phyloP scores from a whole-genome alignment of 2,329 filamentous ascomycete species.

The Exutisphaerella laricina region DNA sequence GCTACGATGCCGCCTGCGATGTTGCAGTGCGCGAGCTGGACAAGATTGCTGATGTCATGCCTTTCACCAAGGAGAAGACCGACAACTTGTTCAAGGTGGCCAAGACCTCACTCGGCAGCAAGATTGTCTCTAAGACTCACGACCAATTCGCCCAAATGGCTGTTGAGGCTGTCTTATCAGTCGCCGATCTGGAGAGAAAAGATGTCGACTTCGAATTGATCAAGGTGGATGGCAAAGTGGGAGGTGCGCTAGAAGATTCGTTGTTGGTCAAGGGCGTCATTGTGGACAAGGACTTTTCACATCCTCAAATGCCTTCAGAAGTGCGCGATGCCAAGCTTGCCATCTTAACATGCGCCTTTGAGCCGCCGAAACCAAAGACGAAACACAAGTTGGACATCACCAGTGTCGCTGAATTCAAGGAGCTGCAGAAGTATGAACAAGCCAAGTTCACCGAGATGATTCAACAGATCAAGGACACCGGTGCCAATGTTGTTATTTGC shows the following conservation, averaged over 20 bases:
- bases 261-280: conserved; percentile 96
- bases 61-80: conserved; percentile 74
- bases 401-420: conserved; percentile 96
- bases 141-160: conserved; percentile 98
- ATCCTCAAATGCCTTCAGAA: conserved; percentile 97
- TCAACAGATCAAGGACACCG: conserved; percentile 92
- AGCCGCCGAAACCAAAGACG: conserved; percentile 98
- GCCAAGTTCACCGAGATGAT: conserved; percentile 99
- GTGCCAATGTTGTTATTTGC: conserved; percentile 95
- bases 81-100: conserved; percentile 89
- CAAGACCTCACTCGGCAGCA: conserved; percentile 92
- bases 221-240: conserved; percentile 98
- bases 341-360: conserved; percentile 95
- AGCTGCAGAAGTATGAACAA: conserved; percentile 89
- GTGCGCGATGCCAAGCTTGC: conserved; percentile 94
- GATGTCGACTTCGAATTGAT: conserved; percentile 99
- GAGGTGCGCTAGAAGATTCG: conserved; percentile 86
- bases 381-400: conserved; percentile 99
- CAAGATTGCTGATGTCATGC: conserved; percentile 83
- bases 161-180: conserved; percentile 92
- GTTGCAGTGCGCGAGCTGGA: conserved; percentile 91
- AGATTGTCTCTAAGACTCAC: conserved; percentile 98
- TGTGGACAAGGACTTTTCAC: conserved; percentile 99
- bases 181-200: conserved; percentile 90
- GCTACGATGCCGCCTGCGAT: conserved; percentile 96